Conservation (phyloP, 495 filamentous ascomycete species). For the Neurospora sp. region DNA sequence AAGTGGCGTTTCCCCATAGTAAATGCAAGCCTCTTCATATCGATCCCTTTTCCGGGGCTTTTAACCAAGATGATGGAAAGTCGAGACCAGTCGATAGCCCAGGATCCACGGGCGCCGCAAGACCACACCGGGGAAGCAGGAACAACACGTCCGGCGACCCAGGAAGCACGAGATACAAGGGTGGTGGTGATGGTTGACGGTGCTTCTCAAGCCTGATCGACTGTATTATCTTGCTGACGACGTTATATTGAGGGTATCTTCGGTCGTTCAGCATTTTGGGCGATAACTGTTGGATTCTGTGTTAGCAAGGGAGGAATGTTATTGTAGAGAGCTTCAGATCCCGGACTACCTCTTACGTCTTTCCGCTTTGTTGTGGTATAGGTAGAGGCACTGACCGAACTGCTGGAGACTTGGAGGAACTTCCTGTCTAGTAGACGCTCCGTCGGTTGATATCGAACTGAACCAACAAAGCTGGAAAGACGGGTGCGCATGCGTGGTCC, state of each 20-base stretch:
- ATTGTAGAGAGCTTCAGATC: not conserved
- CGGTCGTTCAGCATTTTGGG: not conserved
- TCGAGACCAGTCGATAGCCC: not conserved
- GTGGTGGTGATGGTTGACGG: too few species aligned
- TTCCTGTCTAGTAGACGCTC: not conserved
- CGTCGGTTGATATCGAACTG: not conserved
- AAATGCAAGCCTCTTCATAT: not conserved
- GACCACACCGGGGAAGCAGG: constrained; percentile 11
- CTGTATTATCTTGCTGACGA: not conserved
- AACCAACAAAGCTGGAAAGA: not conserved
- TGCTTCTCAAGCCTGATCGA: not conserved
- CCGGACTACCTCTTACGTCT: not conserved
- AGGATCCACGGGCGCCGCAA: constrained; percentile 3
- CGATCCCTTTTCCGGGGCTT: not conserved
- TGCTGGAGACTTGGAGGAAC: not conserved
- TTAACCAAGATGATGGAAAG: not conserved
- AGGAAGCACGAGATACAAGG: not conserved
- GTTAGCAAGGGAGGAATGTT: not conserved
- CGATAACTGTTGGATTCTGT: not conserved
- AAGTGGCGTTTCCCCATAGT: not conserved
- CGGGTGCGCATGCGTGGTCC: not conserved
- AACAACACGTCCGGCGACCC: constrained; percentile 1
- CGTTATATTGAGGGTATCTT: not conserved
- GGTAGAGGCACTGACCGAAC: not conserved
- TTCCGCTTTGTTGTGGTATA: not conserved